Evolutionary conservation across 768 basidiomycete genomes (phyloP).

Genomic region (Leccinum obscurum): DNA sequence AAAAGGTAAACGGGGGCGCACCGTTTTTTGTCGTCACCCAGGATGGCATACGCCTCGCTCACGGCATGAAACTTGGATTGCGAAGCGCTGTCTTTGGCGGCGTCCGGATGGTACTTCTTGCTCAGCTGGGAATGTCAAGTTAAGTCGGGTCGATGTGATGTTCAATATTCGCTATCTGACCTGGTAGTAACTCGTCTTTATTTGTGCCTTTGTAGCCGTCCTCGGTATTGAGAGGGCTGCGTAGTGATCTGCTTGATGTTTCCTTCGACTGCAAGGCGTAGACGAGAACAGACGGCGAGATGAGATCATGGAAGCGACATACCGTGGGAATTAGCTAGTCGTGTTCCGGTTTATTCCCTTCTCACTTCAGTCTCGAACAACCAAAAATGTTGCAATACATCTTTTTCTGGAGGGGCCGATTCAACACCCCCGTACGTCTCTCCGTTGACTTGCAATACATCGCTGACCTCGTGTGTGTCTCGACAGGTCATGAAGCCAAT

Average conservation of each 20-base stretch:
- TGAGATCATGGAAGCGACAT: neutral
- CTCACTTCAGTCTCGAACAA: neutral
- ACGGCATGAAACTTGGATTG: slow-evolving; percentile 44
- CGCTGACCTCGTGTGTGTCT: neutral
- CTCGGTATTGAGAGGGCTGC: slow-evolving; percentile 28
- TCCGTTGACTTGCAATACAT: neutral
- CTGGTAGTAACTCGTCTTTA: slow-evolving; percentile 36
- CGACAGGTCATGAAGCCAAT: slow-evolving; percentile 66
- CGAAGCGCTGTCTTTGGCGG: slow-evolving; percentile 38
- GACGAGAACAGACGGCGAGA: slow-evolving; percentile 23
- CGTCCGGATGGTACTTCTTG: slow-evolving; percentile 49
- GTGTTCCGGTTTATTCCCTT: slow-evolving; percentile 26
- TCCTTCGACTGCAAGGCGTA: slow-evolving; percentile 10
- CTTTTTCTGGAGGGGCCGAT: slow-evolving; percentile 29
- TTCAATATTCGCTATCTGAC: slow-evolving; percentile 7
- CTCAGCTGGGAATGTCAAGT: slow-evolving; percentile 37
- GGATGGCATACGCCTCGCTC: slow-evolving; percentile 48
- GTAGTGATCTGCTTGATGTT: slow-evolving; percentile 27
- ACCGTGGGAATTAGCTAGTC: slow-evolving; percentile 24
- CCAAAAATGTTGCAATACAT: slow-evolving; percentile 25
- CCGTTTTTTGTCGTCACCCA: slow-evolving; percentile 49
- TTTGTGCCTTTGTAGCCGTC: slow-evolving; percentile 34
- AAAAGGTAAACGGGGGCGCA: slow-evolving; percentile 13
- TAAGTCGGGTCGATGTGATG: neutral
- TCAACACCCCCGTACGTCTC: slow-evolving; percentile 29